Base-by-base conservation (phyloP, 164 flowering plant genomes). In the Aristolochia fimbriata region DNA sequence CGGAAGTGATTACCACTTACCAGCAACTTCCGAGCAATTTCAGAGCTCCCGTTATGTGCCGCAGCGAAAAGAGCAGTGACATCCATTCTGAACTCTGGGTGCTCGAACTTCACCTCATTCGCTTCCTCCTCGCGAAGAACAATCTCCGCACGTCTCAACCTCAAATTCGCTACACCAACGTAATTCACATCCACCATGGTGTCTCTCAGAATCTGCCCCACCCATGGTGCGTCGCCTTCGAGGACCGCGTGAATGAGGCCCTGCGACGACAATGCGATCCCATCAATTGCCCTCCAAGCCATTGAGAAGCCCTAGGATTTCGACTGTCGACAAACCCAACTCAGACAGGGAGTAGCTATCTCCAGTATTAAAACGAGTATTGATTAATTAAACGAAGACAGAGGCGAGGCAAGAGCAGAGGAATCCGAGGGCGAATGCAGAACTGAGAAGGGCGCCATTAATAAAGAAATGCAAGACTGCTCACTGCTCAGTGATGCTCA, bases 51-150 rank as follows among this genome's bases (percentile, higher is more conserved):
- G 4, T 65, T 61, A 45, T 65, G 65, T 27, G 73, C 68, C 9
- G 72, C 72, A 10, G 72, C 68, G 50, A 65, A 70, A 3, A 70
- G 65, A 3, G 73, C 65, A 19, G 73, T 65, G 5, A 31, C 73
- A 65, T 70, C 73, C 9, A 69, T 70, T 2, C 58, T 57, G 20
- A 70, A 70, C n/a, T 70, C 69, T 31, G 3, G 37, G 37, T 31
- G 37, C 61, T 59, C 58, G 46, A 69, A 41, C 47, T 56, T 63
- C 57, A 60, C 63, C 59, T 70, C 73, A 19, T 70, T 66, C 2
- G 73, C 62, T 25, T 46, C 69, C 24, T 62, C 73, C 30, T 62
- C 66, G 16, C 54, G 25, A 16, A 61, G 57, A 50, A 65, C 15
- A 16, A 50, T 31, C 51, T 65, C 69, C 0, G 50, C 19, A 21